Conservation (phyloP, 2,329 filamentous ascomycete genomes). For the Alternaria ethzedia region DNA sequence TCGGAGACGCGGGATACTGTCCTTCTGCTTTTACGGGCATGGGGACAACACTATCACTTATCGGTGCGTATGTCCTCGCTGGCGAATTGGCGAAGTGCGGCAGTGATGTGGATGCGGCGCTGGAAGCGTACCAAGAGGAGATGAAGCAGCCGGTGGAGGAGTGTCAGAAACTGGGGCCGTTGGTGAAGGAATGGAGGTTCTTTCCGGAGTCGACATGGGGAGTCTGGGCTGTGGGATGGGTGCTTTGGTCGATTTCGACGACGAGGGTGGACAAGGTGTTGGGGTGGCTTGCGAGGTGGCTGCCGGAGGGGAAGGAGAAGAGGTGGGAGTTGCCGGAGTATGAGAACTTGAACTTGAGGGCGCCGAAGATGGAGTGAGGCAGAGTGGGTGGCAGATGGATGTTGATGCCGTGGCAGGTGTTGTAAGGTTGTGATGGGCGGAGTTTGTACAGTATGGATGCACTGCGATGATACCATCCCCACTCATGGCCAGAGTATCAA, state of each 20-base stretch:
- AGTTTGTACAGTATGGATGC: not conserved
- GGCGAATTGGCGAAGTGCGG: conserved; percentile 36
- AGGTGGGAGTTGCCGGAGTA: conserved; percentile 6
- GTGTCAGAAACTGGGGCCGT: conserved; percentile 18
- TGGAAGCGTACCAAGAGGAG: conserved; percentile 29
- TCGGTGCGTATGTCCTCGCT: conserved; percentile 49
- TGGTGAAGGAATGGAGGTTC: not conserved
- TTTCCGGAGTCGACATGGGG: conserved; percentile 1
- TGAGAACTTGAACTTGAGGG: conserved; percentile 18
- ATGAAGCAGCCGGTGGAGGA: conserved; percentile 26
- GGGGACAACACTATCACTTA: conserved; percentile 41
- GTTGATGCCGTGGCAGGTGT: not conserved
- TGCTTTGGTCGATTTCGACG: not conserved
- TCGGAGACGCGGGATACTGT: conserved; percentile 60
- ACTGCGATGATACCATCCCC: not conserved
- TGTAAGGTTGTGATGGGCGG: not conserved
- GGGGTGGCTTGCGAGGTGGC: not conserved
- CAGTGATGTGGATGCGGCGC: conserved; percentile 20
- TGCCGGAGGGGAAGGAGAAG: not conserved
- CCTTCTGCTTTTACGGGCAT: conserved; percentile 29
- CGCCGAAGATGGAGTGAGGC: not conserved
- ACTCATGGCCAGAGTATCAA: not conserved
- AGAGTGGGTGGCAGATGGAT: not conserved
- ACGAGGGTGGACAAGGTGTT: not conserved
- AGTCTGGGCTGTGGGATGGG: not conserved